phyloP scores from a whole-genome alignment of 495 filamentous ascomycete genomes.

The Hyaloscypha finlandica region DNA sequence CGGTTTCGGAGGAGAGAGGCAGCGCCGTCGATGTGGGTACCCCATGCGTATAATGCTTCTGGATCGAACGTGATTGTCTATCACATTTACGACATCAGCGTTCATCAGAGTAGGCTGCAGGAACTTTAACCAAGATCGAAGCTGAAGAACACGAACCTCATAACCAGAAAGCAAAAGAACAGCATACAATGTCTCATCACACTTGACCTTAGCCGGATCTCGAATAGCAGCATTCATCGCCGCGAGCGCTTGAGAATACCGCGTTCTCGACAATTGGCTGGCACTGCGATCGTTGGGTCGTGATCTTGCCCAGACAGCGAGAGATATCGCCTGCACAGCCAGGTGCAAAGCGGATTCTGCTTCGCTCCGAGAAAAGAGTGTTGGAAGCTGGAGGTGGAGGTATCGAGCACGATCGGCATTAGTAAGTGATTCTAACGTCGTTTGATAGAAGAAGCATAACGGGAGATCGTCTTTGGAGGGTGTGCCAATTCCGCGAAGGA shows the following conservation, averaged over 20 bases:
- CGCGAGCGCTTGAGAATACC: slow-evolving; percentile 10
- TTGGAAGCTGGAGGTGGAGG: slow-evolving; percentile 11
- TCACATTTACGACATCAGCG: background rate
- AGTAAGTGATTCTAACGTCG: background rate
- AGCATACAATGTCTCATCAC: slow-evolving; percentile 18
- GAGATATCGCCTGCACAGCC: slow-evolving; percentile 17
- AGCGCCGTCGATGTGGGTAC: slow-evolving; percentile 19
- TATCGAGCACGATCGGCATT: slow-evolving; percentile 14
- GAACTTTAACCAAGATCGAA: background rate
- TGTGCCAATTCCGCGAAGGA: too few species aligned
- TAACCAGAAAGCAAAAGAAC: slow-evolving; percentile 22
- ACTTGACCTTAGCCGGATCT: slow-evolving; percentile 15
- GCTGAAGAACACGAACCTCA: slow-evolving; percentile 15
- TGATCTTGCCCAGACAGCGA: slow-evolving; percentile 9
- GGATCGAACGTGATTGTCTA: slow-evolving; percentile 20
- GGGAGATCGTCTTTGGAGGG: slow-evolving; percentile 4
- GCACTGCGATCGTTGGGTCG: background rate
- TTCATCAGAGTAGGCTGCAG: background rate
- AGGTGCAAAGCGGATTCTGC: slow-evolving; percentile 6
- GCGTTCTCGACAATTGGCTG: slow-evolving; percentile 11
- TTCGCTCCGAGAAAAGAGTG: background rate
- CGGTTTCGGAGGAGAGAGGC: slow-evolving; percentile 8
- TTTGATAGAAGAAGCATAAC: slow-evolving; percentile 11
- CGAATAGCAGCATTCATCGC: slow-evolving; percentile 12
- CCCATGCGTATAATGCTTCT: slow-evolving; percentile 11